phyloP scores from a whole-genome alignment of 148 eudicot species.

The Fagopyrum esculentum region DNA sequence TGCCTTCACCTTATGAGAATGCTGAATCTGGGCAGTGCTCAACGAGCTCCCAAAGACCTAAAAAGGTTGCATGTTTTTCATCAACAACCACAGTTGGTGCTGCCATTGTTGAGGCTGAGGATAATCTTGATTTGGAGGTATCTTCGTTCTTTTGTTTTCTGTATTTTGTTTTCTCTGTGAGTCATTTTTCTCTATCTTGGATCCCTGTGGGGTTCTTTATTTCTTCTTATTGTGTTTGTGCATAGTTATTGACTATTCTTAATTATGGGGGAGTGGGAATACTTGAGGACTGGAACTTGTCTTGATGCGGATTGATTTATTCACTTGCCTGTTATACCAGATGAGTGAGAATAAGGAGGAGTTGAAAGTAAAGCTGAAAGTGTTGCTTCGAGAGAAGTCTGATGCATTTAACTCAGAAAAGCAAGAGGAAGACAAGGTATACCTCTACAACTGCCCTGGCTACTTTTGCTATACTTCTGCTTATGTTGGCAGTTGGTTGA shows the following conservation, averaged over 20 bases:
- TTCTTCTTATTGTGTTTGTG: not conserved
- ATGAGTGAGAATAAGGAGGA: conserved; percentile 73
- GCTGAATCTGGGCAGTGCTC: conserved; percentile 11
- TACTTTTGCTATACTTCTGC: not conserved
- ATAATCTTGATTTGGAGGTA: conserved; percentile 58
- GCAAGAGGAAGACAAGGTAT: conserved; percentile 86
- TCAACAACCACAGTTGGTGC: conserved; percentile 72
- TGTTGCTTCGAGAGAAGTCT: conserved; percentile 66
- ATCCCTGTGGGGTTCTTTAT: not conserved
- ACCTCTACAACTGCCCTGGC: not conserved
- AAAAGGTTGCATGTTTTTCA: conserved; percentile 48
- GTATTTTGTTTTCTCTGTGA: not conserved
- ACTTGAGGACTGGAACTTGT: not conserved
- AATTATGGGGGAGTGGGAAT: not conserved
- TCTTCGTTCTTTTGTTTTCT: not conserved
- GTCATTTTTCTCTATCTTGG: not conserved
- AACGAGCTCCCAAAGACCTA: conserved; percentile 19
- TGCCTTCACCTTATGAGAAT: conserved; percentile 66
- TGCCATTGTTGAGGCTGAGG: conserved; percentile 88
- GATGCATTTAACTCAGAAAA: conserved; percentile 65
- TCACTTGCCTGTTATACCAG: conserved; percentile 26
- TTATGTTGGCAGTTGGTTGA: not conserved
- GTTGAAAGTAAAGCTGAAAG: conserved; percentile 75
- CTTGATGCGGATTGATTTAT: not conserved
- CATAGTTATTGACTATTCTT: not conserved